These are phyloP conservation scores for Penicillium thymicola DNA, from an alignment of 2,329 filamentous ascomycete genomes.

Conservation along the genomic window DNA sequence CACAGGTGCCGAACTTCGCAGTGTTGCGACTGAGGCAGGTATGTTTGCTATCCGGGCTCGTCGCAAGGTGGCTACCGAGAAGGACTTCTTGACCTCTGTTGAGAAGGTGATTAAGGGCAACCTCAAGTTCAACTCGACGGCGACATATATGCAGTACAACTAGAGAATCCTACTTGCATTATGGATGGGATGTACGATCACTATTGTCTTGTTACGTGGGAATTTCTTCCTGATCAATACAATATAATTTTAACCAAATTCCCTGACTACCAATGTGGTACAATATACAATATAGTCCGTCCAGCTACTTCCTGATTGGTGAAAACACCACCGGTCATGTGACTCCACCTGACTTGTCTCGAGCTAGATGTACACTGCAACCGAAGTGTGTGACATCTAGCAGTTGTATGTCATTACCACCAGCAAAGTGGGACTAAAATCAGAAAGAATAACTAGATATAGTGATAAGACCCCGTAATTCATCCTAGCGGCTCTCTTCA, in stretches of 20 bases:
- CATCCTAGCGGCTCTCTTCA: neutral
- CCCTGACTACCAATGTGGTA: neutral
- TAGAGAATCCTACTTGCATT: constrained; percentile 50
- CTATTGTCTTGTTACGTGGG: constrained; percentile 26
- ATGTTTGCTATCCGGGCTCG: constrained; percentile 96
- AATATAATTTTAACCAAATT: constrained; percentile 21
- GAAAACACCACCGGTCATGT: neutral
- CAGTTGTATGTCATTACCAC: neutral
- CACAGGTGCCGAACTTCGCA: constrained; percentile 91
- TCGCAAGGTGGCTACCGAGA: constrained; percentile 97
- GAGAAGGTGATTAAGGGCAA: constrained; percentile 99
- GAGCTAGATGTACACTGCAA: neutral
- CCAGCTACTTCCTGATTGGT: neutral
- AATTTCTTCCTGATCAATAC: constrained; percentile 9
- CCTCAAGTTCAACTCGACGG: constrained; percentile 98
- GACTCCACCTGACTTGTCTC: neutral
- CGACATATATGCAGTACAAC: constrained; percentile 99
- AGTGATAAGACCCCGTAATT: neutral
- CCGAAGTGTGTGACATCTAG: neutral
- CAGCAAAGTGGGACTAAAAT: neutral
- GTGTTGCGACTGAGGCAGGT: constrained; percentile 94
- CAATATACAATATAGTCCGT: neutral
- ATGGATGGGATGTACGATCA: constrained; percentile 36
- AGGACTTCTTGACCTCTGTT: constrained; percentile 95
- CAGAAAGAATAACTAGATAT: neutral